Conservation (phyloP, 2,329 filamentous ascomycete genomes). For the Pseudogymnoascus sp. region DNA sequence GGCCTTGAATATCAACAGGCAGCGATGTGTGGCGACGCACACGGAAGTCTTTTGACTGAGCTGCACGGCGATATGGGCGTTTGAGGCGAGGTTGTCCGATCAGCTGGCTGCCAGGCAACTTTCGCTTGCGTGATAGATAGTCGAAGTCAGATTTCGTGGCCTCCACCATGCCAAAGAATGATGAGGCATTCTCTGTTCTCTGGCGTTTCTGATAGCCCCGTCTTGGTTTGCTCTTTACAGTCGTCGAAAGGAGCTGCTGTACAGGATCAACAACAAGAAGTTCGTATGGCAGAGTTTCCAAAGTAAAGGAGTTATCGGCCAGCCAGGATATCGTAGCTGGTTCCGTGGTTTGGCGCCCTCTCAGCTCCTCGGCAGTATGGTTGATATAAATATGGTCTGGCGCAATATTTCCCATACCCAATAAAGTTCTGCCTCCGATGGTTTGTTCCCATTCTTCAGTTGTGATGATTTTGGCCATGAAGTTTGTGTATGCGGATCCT, state of each 20-base stretch:
- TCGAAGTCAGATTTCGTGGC: conserved; percentile 7
- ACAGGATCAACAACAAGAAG: conserved; percentile 29
- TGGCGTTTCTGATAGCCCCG: not conserved
- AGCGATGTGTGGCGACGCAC: conserved; percentile 20
- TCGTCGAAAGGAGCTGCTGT: conserved; percentile 19
- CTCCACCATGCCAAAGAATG: conserved; percentile 3
- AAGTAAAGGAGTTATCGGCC: conserved; percentile 33
- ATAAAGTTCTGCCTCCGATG: conserved; percentile 27
- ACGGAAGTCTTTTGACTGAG: conserved; percentile 21
- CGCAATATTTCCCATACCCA: conserved; percentile 29
- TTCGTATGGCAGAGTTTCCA: conserved; percentile 38
- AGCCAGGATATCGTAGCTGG: conserved; percentile 30
- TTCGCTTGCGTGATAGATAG: not conserved
- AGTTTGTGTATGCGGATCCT: conserved; percentile 19
- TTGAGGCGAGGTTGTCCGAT: conserved; percentile 2
- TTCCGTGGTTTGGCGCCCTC: conserved; percentile 16
- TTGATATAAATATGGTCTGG: conserved; percentile 36
- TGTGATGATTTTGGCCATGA: conserved; percentile 31
- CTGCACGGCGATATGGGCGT: conserved; percentile 13
- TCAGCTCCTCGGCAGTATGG: conserved; percentile 19
- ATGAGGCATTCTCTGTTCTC: not conserved
- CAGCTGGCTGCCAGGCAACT: not conserved
- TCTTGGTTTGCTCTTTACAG: conserved; percentile 9
- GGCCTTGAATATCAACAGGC: conserved; percentile 21
- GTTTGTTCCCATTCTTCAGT: conserved; percentile 41